Evolutionary conservation across 2,329 filamentous ascomycete genomes (phyloP).

Genomic region (Coleophoma crateriformis): DNA sequence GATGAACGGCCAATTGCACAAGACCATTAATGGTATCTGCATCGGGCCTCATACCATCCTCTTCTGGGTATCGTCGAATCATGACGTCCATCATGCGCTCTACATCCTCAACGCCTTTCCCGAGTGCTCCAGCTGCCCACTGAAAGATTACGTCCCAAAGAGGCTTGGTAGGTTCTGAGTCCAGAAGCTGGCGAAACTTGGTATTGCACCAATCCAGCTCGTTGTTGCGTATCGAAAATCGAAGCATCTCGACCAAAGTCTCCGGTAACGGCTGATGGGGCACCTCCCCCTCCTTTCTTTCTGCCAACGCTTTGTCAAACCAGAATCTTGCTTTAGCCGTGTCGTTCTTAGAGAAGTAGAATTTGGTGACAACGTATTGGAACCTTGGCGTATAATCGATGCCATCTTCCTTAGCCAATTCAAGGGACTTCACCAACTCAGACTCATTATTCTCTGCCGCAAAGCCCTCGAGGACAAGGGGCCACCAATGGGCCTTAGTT

Average conservation of each 20-base stretch:
- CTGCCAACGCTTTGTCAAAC: constrained; percentile 44
- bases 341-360: constrained; percentile 54
- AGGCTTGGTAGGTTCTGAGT: constrained; percentile 41
- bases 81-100: constrained; percentile 68
- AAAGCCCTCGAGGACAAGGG: constrained; percentile 53
- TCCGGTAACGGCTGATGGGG: constrained; percentile 23
- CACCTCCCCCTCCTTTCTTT: constrained; percentile 14
- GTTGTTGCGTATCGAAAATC: constrained; percentile 53
- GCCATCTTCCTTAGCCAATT: constrained; percentile 43
- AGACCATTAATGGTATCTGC: constrained; percentile 72
- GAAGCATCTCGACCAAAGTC: constrained; percentile 50
- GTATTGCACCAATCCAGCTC: constrained; percentile 56
- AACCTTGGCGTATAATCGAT: constrained; percentile 38
- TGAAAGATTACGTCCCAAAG: constrained; percentile 70
- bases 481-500: constrained; percentile 29
- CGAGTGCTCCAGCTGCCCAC: constrained; percentile 66
- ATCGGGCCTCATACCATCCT: constrained; percentile 49
- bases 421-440: constrained; percentile 50
- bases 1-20: constrained; percentile 65
- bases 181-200: constrained; percentile 43
- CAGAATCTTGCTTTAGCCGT: constrained; percentile 60
- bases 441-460: constrained; percentile 51
- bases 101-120: constrained; percentile 67
- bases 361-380: constrained; percentile 51
- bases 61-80: constrained; percentile 40